Base-by-base conservation (phyloP, 805 yeast species). In the Saturnispora silvae region DNA sequence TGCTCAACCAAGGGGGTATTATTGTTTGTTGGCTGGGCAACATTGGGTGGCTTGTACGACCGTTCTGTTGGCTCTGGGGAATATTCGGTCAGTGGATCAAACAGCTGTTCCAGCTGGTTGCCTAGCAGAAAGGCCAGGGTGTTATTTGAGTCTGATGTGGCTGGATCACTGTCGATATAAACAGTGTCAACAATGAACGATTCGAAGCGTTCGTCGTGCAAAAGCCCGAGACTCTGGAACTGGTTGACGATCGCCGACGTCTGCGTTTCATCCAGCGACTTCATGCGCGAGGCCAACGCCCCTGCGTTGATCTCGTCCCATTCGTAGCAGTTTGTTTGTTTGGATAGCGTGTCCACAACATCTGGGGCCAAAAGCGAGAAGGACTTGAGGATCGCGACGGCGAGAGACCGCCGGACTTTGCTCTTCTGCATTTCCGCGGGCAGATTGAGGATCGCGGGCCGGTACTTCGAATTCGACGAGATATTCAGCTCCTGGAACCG, bases 301-400 rank as follows among this genome's bases (percentile, higher is more conserved):
- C 96, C 97, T 1, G 96, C 95, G 37, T 71, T 67, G 0, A 89
- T 80, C 47, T 84, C 95, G 56, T 89, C 96, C 72, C 77, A 67
- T 53, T 69, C 67, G 44, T 58, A 59, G 2, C 22, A 11, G 13
- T 41, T 45, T 8, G 54, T 49, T 20, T 35, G 47, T 20, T 31
- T 37, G 15, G 40, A 37, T 37, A 52, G 26, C 2, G 40, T 17
- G 10, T 47, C 37, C 9, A 45, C 44, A 10, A 50, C 45, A 4
- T 35, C 35, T 46, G 62, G 49, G 53, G 68, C 65, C 45, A 84
- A 52, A 20, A 68, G 62, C 3, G 84, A 75, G 51, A 67, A 85
- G 18, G 83, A 73, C 46, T 81, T 71, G 42, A 87, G 60, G 16
- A 72, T 59, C 1, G 92, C 67, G 3, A 86, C 74, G 0, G 96